Base-by-base conservation (phyloP, 257 asterid genomes). In the Solanum virginianum region DNA sequence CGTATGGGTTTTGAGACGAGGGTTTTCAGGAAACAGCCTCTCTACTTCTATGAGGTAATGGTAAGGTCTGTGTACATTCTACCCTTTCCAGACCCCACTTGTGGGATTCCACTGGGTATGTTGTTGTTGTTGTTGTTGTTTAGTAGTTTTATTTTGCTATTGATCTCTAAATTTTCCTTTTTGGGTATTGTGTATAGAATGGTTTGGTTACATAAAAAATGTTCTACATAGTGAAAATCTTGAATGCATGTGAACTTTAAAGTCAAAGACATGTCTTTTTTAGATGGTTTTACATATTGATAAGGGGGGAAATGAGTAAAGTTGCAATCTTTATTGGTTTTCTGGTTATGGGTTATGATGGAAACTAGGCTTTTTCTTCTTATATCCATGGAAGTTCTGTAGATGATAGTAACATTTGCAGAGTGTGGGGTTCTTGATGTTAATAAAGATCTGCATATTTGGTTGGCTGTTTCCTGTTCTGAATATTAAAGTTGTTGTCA, bases 241-340 rank as follows among this genome's bases (percentile, higher is more conserved):
- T 82, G 87, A 86, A 71, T 89, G 93, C 92, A 88, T 90, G 92
- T 83, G 84, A 53, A 72, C 53, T 80, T 85, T 86, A 69, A 54
- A 79, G 86, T 80, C 32, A 54, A 83, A 74, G 39, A 5, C 29
- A 56, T 86, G 43, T 80, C 22, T 56, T 41, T 43, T 59, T 60
- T 47, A 29, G 84, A 59, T 83, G 80, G 36, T 70, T 41, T 71
- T 86, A 84, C 84, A 55, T 69, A 17, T 75, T 75, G 86, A 77
- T 69, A n/a, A 43, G 70, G 66, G 54, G 10, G 84, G 8, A 8
- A 24, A 20, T 71, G 62, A 84, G 87, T 89, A 29, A 88, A 86
- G 90, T 68, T 75, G 81, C 84, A 77, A 66, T 51, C 83, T 87
- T 87, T 69, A 51, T 45, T 84, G 80, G 81, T 54, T 8, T 60